A percentile compares a stretch with the other conserved stretches of the same genome.
Conservation (phyloP, 2,329 filamentous ascomycete species). For the Blumeriella jaapii region DNA sequence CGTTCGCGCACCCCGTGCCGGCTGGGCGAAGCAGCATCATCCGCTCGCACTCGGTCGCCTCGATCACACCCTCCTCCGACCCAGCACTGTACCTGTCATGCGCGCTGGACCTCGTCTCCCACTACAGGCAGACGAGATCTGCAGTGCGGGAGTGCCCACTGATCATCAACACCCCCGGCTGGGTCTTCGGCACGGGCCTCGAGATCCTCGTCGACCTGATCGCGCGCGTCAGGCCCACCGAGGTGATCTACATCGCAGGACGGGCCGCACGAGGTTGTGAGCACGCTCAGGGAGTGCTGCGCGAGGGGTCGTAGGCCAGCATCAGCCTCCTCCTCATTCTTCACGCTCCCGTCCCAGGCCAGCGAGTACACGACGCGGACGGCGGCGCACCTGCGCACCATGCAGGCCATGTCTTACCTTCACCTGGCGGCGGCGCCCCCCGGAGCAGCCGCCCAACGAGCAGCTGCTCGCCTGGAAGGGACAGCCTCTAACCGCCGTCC, state of each 20-base stretch:
- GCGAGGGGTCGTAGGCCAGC: too few species aligned
- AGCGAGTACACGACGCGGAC: slow-evolving; percentile 46
- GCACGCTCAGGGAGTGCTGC: slow-evolving; percentile 36
- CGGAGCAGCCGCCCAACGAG: too few species aligned
- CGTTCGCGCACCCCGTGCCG: slow-evolving; percentile 49
- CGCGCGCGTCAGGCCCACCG: slow-evolving; percentile 39
- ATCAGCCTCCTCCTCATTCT: slow-evolving; percentile 32
- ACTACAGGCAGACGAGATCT: slow-evolving; percentile 37
- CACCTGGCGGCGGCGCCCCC: slow-evolving; percentile 37
- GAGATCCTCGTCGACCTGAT: slow-evolving; percentile 51
- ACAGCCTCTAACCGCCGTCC: slow-evolving; percentile 41
- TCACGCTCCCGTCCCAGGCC: slow-evolving; percentile 46
- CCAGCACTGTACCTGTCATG: slow-evolving; percentile 56
- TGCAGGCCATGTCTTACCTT: slow-evolving; percentile 76
- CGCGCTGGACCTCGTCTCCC: slow-evolving; percentile 47
- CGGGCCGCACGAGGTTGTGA: slow-evolving; percentile 45
- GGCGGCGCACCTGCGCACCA: slow-evolving; percentile 53
- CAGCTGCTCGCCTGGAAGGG: slow-evolving; percentile 36
- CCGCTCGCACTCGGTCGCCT: slow-evolving; percentile 54
- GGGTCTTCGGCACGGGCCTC: slow-evolving; percentile 60
- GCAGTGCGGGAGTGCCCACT: slow-evolving; percentile 39
- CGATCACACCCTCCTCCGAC: slow-evolving; percentile 53
- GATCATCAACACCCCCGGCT: slow-evolving; percentile 64
- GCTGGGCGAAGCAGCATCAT: slow-evolving; percentile 32
- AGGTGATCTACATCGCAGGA: slow-evolving; percentile 57